phyloP scores from a whole-genome alignment of 805 yeast species.

The Kodamaea hsintzibuensis region DNA sequence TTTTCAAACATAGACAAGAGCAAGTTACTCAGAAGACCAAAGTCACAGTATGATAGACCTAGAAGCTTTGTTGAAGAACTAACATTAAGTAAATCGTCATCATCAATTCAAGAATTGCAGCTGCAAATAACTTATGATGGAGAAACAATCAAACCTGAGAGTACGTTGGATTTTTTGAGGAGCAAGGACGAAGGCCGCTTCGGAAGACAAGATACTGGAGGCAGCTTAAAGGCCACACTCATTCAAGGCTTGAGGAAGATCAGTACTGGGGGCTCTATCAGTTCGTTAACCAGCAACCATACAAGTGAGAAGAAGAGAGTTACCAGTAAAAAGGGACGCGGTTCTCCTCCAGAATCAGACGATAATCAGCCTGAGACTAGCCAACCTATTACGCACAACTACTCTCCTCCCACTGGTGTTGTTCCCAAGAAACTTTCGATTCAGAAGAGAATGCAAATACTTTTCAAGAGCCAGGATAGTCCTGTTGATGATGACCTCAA shows the following conservation, averaged over 20 bases:
- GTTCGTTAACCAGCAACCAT: conserved; percentile 6
- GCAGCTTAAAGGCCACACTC: conserved; percentile 35
- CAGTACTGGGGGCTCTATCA: conserved; percentile 36
- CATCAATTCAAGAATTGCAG: conserved; percentile 33
- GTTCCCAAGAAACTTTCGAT: conserved; percentile 37
- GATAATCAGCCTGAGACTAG: background rate
- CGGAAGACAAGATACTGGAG: conserved; percentile 39
- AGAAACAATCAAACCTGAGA: conserved; percentile 14
- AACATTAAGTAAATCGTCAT: conserved; percentile 14
- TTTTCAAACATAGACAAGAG: conserved; percentile 45
- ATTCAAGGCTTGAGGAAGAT: conserved; percentile 38
- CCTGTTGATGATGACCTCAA: conserved; percentile 34
- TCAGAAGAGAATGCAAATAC: conserved; percentile 55
- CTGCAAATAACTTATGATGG: conserved; percentile 23
- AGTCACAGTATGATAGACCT: conserved; percentile 13
- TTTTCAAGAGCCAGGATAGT: conserved; percentile 40
- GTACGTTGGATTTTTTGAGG: conserved; percentile 39
- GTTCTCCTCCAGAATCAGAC: background rate
- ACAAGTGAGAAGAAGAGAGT: conserved; percentile 9
- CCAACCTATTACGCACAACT: background rate
- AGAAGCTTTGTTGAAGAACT: conserved; percentile 8
- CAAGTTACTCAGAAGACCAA: conserved; percentile 26
- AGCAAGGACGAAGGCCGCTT: conserved; percentile 29
- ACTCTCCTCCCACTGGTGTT: conserved; percentile 5
- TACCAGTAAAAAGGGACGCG: conserved; percentile 1